A percentile compares a stretch with the other conserved stretches of the same genome.
These are phyloP conservation scores for Lignosus rhinocerotis DNA, from an alignment of 1,284 basidiomycete species.

Conservation along the genomic window DNA sequence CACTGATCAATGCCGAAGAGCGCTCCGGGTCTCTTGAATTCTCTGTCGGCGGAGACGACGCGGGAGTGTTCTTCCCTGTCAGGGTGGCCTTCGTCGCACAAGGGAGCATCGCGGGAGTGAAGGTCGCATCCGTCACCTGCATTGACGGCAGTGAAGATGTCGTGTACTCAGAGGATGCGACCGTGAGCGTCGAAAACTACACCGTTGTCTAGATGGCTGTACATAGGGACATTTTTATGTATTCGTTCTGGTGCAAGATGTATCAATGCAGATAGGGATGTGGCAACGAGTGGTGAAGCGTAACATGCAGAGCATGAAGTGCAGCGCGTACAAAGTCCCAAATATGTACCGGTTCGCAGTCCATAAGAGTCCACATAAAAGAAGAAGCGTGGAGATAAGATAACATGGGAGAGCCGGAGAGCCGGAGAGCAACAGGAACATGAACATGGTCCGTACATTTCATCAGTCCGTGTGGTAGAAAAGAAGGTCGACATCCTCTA, in stretches of 20 bases:
- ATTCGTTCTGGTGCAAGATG: constrained; percentile 17
- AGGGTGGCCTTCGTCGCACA: constrained; percentile 79
- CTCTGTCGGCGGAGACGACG: constrained; percentile 81
- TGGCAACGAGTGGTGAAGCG: neutral
- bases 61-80: constrained; percentile 91
- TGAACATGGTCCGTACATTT: neutral
- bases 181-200: constrained; percentile 75
- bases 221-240: constrained; percentile 17
- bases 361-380: constrained; percentile 9
- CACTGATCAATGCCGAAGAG: constrained; percentile 57
- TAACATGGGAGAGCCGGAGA: neutral
- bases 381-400: neutral
- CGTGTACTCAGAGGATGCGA: constrained; percentile 78
- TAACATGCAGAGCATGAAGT: neutral
- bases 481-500: neutral
- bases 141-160: constrained; percentile 62
- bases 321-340: constrained; percentile 18
- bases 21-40: constrained; percentile 87
- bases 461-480: neutral
- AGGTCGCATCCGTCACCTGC: constrained; percentile 56
- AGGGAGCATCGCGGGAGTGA: constrained; percentile 76
- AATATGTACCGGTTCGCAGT: neutral
- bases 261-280: constrained; percentile 20
- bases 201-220: constrained; percentile 33
- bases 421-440: neutral